Evolutionary conservation across 768 basidiomycete genomes (phyloP), one percentile per base, ranked within the genome.

Genomic region (Ramaria sp.): DNA sequence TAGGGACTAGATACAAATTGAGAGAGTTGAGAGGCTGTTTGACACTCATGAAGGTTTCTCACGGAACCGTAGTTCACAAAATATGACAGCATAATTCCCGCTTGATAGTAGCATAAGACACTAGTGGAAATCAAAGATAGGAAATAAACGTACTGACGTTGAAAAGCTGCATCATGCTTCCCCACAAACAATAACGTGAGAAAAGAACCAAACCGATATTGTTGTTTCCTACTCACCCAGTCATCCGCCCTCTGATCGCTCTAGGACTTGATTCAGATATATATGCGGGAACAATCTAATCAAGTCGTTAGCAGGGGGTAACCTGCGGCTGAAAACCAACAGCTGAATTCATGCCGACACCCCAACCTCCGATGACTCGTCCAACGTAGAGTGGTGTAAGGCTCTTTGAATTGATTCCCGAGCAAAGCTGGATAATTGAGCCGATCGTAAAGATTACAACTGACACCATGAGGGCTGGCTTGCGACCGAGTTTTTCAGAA

Each of bases 241-340:
- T 78, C 53, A 77, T 77, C 7, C 78, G 70, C 2, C 79, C 78
- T 37, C 79, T 71, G 45, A 80, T 77, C 13, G 66, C 63, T 53
- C 66, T 72, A 1, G 78, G 78, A 2, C 73, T 71, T 49, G 72
- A 78, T 63, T 80, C 79, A 0, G 77, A 78, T 10, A 78, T 70
- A 48, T 80, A 81, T 0, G 76, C 69, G 12, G 79, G 78, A 5
- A 77, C 72, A 1, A 80, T 27, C 53, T 54, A 27, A 43, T 20
- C 13, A 24, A 6, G 12, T 15, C 7, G 20, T 33, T 9, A 54
- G 51, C 3, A n/a, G 5, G 2, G 24, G 34, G 24, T 22, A 38
- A 53, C 15, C 27, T 20, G 3, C 13, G 9, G 3, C 10, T 13
- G n/a, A 7, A 37, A 19, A 54, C 45, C 9, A 31, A 54, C 60